Percentiles rank a stretch among this genome's conserved stretches.
Conservation (phyloP, 805 yeast species). For the Pichia heedii region DNA sequence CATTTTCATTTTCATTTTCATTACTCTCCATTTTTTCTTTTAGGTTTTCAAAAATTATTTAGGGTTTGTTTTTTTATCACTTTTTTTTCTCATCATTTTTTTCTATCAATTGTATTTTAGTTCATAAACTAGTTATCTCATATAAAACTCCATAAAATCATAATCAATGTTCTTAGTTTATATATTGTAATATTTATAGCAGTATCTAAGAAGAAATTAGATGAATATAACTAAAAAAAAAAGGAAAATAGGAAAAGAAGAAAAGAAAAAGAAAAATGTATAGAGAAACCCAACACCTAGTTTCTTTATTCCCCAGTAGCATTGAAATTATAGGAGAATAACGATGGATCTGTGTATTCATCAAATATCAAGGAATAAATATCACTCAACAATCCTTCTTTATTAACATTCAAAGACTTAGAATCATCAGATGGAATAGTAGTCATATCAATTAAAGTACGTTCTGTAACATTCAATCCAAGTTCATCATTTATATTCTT, state of each 20-base stretch:
- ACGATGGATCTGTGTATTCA: conserved; percentile 32
- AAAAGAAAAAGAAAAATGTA: not conserved
- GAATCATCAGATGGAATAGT: not conserved
- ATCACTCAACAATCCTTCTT: conserved; percentile 31
- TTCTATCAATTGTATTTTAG: no score
- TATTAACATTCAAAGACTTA: not conserved
- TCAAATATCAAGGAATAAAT: conserved; percentile 39
- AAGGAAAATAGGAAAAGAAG: not conserved
- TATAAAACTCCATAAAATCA: no score
- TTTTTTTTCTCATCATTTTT: no score
- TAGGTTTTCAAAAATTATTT: no score
- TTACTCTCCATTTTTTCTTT: no score
- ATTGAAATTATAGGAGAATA: conserved; percentile 16
- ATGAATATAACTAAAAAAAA: not conserved
- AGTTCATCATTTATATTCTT: no score
- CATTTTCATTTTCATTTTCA: no score
- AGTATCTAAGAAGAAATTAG: not conserved
- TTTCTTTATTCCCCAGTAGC: not conserved
- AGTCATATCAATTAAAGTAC: no score
- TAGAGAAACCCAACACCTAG: not conserved
- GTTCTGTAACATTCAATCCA: no score
- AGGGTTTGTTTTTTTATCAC: no score
- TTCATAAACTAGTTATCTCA: no score
- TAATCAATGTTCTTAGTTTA: no score
- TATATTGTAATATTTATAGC: not conserved